These are phyloP conservation scores for Arthrobotrys iridis DNA, from an alignment of 2,329 filamentous ascomycete species.

Conservation along the genomic window DNA sequence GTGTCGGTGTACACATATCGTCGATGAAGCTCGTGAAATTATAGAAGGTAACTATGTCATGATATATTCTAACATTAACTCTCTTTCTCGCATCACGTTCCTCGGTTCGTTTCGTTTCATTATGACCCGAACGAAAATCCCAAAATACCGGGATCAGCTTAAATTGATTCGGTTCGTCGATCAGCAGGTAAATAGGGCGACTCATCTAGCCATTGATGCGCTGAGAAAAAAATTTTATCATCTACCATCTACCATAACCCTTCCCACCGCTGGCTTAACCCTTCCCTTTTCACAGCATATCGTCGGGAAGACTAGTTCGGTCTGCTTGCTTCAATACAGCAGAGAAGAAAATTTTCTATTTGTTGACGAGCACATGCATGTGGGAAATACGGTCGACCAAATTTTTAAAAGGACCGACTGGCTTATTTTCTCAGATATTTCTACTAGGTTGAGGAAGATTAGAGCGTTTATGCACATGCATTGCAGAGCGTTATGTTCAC, in stretches of 20 bases:
- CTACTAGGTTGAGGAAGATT: background rate
- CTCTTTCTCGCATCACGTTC: background rate
- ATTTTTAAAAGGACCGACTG: constrained; percentile 21
- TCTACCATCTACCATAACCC: constrained; percentile 9
- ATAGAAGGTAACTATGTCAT: background rate
- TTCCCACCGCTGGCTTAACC: background rate
- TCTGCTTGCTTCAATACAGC: background rate
- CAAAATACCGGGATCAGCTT: background rate
- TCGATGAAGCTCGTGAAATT: background rate
- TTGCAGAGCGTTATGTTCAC: constrained; percentile 1
- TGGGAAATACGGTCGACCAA: background rate
- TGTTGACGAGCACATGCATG: constrained; percentile 13
- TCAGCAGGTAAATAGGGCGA: background rate
- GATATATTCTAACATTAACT: background rate
- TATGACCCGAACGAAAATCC: constrained; percentile 7
- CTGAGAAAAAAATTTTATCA: background rate
- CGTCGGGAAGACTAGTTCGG: background rate
- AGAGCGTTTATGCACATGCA: constrained; percentile 22
- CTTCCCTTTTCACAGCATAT: constrained; percentile 1
- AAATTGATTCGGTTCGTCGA: background rate
- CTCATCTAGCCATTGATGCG: background rate
- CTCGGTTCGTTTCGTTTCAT: constrained; percentile 10
- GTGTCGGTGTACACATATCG: background rate
- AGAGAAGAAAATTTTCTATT: background rate
- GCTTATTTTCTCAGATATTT: constrained; percentile 1